These are phyloP conservation scores for Cryptosporidium viatorum DNA, from an alignment of 169 alveolate species.

Conservation along the genomic window DNA sequence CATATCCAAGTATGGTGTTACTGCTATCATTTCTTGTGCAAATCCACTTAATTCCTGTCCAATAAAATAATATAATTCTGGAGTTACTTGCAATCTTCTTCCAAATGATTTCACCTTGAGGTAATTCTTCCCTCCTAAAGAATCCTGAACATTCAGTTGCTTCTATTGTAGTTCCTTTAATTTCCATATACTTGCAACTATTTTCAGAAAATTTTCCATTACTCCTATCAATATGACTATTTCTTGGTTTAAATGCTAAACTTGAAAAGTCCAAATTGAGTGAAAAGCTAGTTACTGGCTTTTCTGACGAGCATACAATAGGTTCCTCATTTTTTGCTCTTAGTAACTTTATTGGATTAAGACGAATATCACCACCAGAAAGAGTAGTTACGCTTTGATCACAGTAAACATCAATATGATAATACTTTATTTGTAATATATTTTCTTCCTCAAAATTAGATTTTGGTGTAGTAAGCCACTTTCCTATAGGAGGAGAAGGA, in stretches of 20 bases:
- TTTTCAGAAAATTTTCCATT: not conserved
- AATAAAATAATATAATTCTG: slow-evolving; percentile 35
- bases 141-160: slow-evolving; percentile 67
- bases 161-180: slow-evolving; percentile 56
- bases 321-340: slow-evolving; percentile 27
- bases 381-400: slow-evolving; percentile 22
- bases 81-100: slow-evolving; percentile 45
- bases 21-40: slow-evolving; percentile 68
- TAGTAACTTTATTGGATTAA: slow-evolving; percentile 3
- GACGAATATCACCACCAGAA: not conserved
- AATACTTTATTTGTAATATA: not conserved
- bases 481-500: slow-evolving; percentile 53
- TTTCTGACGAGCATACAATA: slow-evolving; percentile 1
- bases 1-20: slow-evolving; percentile 51
- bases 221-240: not conserved
- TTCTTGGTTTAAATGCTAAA: slow-evolving; percentile 34
- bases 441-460: not conserved
- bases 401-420: slow-evolving; percentile 49
- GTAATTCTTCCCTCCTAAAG: slow-evolving; percentile 12
- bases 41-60: slow-evolving; percentile 72
- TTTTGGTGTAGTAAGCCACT: slow-evolving; percentile 27
- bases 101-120: slow-evolving; percentile 25
- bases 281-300: slow-evolving; percentile 41
- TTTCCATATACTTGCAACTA: slow-evolving; percentile 40
- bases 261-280: slow-evolving; percentile 12